These are phyloP conservation scores for Aethionema arabicum DNA, from an alignment of 345 rosid genomes.

Conservation along the genomic window DNA sequence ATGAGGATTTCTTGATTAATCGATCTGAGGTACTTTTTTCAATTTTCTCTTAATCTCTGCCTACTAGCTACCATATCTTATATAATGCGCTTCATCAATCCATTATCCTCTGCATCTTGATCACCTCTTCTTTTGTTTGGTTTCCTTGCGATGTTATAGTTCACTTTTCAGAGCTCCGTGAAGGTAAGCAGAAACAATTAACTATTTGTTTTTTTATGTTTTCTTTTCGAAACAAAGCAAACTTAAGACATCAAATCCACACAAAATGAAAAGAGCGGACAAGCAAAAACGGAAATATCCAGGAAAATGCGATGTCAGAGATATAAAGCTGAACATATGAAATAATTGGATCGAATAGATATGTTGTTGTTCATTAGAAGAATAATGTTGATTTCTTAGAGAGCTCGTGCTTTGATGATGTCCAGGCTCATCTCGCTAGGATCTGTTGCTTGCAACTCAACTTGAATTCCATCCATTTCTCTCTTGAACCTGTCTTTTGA, in stretches of 20 bases:
- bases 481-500: conserved; percentile 78
- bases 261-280: conserved; percentile 14
- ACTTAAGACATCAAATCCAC: conserved; percentile 22
- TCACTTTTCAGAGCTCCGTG: no score
- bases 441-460: conserved; percentile 73
- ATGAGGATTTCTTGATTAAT: no score
- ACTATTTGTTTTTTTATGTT: not conserved
- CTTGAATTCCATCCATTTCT: conserved; percentile 70
- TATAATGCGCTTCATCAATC: no score
- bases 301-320: not conserved
- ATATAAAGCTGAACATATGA: conserved; percentile 1
- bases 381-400: conserved; percentile 15
- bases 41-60: not conserved
- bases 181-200: not conserved
- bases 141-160: no score
- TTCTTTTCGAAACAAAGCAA: not conserved
- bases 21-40: not conserved
- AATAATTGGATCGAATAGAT: not conserved
- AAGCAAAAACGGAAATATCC: conserved; percentile 15
- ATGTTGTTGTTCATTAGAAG: not conserved
- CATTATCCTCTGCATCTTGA: no score
- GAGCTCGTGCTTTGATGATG: conserved; percentile 55
- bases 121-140: no score
- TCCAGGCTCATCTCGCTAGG: conserved; percentile 79
- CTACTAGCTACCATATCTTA: no score